Base-by-base conservation (phyloP, 768 basidiomycete genomes). In the Rhodotorula toruloides region DNA sequence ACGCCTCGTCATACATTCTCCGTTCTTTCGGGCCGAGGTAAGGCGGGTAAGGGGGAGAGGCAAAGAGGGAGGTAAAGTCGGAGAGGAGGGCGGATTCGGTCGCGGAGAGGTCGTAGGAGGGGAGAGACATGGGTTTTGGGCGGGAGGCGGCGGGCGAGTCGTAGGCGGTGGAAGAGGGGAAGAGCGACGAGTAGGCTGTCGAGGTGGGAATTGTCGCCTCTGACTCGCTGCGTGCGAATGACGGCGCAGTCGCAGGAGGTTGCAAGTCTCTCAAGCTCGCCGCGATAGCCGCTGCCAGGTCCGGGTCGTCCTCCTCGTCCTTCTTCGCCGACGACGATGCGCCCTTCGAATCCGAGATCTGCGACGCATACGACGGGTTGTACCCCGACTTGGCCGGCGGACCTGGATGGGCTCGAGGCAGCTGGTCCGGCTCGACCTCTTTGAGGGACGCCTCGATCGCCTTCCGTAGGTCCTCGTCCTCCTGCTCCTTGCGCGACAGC, bases 281-380 rank as follows among this genome's bases (percentile, higher is more conserved):
- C 75, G 97, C 91, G 56, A 99, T 99, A 0, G 96, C 96, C 27
- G 94, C 89, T 64, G 82, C 84, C 27, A 99, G 80, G 63, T 98
- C 92, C 17, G 89, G 88, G 77, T 99, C 94, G 6, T 94, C 89
- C 39, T 94, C 93, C 17, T 90, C 88, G 17, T 81, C 84, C 6
- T 22, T 74, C 72, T 21, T 78, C 42, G 74, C 52, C 55, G 68
- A 52, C 39, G 3, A 52, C 48, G 0, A 7, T 25, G 21, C 62
- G 63, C 32, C 25, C 47, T 49, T 44, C 47, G 52, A 57, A 27
- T 54, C 59, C 16, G 57, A 66, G 58, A 54, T 81, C 78, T 22
- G 82, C 22, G 58, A 58, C 47, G 47, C 66, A 58, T 83, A 57
- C 81, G 82, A 61, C 76, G 78, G 52, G 81, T 79, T 73, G 84